Base-by-base conservation (phyloP, 768 basidiomycete genomes). In the Mycena galericulata region DNA sequence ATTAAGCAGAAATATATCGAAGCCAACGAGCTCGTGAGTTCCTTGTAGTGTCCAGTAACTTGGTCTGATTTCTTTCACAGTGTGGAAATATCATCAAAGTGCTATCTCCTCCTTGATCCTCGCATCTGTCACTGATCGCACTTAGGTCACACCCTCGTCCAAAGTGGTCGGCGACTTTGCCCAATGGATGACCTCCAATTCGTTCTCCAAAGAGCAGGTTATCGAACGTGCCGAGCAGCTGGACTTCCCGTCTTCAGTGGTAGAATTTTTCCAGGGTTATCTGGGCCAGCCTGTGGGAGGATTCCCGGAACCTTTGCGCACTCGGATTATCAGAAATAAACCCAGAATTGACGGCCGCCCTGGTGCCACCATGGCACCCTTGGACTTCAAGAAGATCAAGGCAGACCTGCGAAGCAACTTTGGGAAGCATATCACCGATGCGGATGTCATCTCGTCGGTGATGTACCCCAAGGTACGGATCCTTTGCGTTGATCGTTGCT, bases 151-250 rank as follows among this genome's bases (percentile, higher is more conserved):
- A 27, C 98, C 98, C 32, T 98, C 98, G 15, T 99, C 98, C 46
- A 99, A 99, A 84, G 95, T 97, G 53, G 97, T 98, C 54, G 98
- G 98, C 27, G 98, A 99, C 84, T 98, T 99, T 81, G 98, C 98
- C 20, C 98, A 99, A 81, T 98, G 93, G 92, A 97, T 98, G 96
- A 97, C 96, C 38, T 94, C 94, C 72, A 99, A 99, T 85, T 89
- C 90, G 69, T 85, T 99, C 66, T 87, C 90, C 60, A 95, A 96
- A 81, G 82, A 91, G 73, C 92, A 98, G 65, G 96, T 99, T 32
- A 77, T 97, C 63, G 87, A 90, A 11, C 90, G 92, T 56, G 98
- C 97, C 46, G 93, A 94, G 46, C 88, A 89, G 65, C 90, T 99
- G 67, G 98, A 99, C 81, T 98, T 99, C 91, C 98, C 98, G 11